A percentile compares a stretch with the other conserved stretches of the same genome.
Conservation (phyloP, 805 yeast species). For the Sugiyamaella smithiae region DNA sequence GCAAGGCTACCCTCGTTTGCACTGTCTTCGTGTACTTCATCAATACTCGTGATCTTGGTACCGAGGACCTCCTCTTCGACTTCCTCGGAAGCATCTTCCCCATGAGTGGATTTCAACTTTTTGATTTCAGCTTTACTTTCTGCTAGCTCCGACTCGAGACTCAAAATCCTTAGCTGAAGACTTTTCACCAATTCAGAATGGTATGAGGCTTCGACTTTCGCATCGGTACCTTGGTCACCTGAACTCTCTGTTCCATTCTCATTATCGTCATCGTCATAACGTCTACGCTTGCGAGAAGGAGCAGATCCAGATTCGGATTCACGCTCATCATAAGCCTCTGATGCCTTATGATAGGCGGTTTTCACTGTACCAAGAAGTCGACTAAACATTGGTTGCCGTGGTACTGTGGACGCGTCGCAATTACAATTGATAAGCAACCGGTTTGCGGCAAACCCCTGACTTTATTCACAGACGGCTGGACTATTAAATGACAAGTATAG, state of each 20-base stretch:
- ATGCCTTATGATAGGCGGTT: conserved; percentile 19
- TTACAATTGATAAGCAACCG: neutral
- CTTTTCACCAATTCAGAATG: neutral
- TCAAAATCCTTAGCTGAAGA: neutral
- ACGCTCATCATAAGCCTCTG: conserved; percentile 20
- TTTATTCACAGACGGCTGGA: neutral
- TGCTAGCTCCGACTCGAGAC: conserved; percentile 1
- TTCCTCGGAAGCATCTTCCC: neutral
- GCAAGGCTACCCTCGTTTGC: neutral
- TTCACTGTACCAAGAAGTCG: conserved; percentile 14
- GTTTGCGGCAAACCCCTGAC: neutral
- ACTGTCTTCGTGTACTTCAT: neutral
- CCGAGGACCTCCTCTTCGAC: conserved; percentile 1
- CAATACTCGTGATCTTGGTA: too few species aligned
- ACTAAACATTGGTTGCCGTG: conserved; percentile 10
- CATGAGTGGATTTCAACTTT: neutral
- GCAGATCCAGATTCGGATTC: conserved; percentile 7
- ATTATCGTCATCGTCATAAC: conserved; percentile 12
- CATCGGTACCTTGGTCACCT: neutral
- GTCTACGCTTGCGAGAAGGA: conserved; percentile 13
- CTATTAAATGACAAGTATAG: neutral
- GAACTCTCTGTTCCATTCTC: conserved; percentile 1
- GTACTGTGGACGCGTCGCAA: neutral
- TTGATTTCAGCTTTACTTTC: neutral
- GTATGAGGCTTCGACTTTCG: neutral